phyloP scores from a whole-genome alignment of 805 yeast species.

The Candida maltosa region DNA sequence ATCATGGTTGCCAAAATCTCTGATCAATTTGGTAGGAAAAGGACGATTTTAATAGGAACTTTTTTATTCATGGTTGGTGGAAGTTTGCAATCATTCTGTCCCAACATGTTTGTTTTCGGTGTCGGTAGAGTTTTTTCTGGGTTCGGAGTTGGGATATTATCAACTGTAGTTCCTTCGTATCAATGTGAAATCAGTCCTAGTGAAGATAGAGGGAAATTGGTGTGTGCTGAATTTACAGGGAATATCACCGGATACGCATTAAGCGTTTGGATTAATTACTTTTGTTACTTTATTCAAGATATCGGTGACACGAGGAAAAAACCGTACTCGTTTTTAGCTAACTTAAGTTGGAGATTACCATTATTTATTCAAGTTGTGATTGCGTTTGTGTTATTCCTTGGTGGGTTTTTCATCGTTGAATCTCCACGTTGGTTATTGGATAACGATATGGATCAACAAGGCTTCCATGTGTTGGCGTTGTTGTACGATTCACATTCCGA shows the following conservation, averaged over 20 bases:
- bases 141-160: constrained; percentile 57
- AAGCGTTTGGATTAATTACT: constrained; percentile 86
- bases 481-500: constrained; percentile 28
- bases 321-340: constrained; percentile 34
- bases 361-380: constrained; percentile 71
- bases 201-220: constrained; percentile 78
- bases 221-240: constrained; percentile 83
- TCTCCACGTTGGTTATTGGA: constrained; percentile 89
- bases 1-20: constrained; percentile 74
- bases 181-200: constrained; percentile 89
- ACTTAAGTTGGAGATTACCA: constrained; percentile 74
- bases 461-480: constrained; percentile 32
- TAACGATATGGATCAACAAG: constrained; percentile 66
- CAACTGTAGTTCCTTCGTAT: constrained; percentile 83
- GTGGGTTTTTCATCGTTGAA: constrained; percentile 79
- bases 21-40: constrained; percentile 74
- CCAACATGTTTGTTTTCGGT: constrained; percentile 54
- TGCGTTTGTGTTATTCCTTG: constrained; percentile 64
- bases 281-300: constrained; percentile 61
- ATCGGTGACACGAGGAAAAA: constrained; percentile 39
- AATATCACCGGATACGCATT: constrained; percentile 77
- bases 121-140: constrained; percentile 78
- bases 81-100: constrained; percentile 60
- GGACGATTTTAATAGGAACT: constrained; percentile 80
- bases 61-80: constrained; percentile 78